Evolutionary conservation across 164 flowering plant species (phyloP), one percentile per base, ranked within the genome.

Genomic region (Brasenia schreberi): DNA sequence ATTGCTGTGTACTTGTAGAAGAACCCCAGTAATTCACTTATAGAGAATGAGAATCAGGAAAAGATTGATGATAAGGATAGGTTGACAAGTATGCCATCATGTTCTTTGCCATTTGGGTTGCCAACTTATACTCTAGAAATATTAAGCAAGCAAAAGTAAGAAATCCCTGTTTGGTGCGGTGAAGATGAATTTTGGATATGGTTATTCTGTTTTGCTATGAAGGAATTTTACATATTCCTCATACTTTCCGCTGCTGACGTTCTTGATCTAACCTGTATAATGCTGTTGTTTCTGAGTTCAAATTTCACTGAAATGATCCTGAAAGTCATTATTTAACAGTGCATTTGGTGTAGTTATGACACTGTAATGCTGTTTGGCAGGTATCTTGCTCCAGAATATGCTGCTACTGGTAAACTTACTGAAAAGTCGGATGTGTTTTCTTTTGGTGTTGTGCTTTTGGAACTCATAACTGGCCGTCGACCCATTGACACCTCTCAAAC

Each of bases 341-440:
- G 10, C 16, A 14, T 14, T 49, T 49, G 53, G 7, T 45, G 39
- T 33, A 33, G 39, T 33, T 33, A 33, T 33, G 39, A 33, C 39
- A 1, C 39, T 1, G 39, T 49, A 49, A 49, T 49, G 56, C 56
- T 9, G 16, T 49, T 5, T 49, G 56, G 65, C 75, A 92, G 98
- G 69, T 92, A 90, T 67, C 78, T 90, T 77, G 96, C 98, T 56
- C 96, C 96, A 7, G 96, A 90, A 68, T 90, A 92, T 69, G 98
- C 96, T 59, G 73, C 96, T 3, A 88, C 85, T 43, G 98, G 98
- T 42, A 89, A 92, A 75, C 83, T 92, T 3, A 88, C 95, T 0
- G 98, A 92, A 56, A 90, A 92, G 67, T 88, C 96, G 4, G 95
- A 92, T 71, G 94, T 89, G 12, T 92, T 85, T 80, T 92, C 96